These are phyloP conservation scores for Phytophthora podocarpi DNA, from an alignment of 352 stramenopile species.

Conservation along the genomic window DNA sequence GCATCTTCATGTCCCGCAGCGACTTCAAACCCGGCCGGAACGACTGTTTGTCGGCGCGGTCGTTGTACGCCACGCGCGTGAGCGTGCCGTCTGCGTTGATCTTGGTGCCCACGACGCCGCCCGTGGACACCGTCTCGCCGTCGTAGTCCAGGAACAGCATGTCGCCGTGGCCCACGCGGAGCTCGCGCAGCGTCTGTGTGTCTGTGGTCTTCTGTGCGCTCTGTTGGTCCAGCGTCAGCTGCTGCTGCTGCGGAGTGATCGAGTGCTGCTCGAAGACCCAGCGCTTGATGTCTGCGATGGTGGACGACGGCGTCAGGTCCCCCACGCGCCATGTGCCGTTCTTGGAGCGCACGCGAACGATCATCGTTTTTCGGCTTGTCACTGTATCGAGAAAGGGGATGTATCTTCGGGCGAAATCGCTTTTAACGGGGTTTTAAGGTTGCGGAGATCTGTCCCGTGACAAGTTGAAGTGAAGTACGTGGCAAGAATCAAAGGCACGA, in stretches of 20 bases:
- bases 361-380: conserved; percentile 40
- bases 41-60: conserved; percentile 75
- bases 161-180: conserved; percentile 76
- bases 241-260: conserved; percentile 54
- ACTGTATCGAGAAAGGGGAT: conserved; percentile 10
- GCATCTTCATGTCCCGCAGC: conserved; percentile 98
- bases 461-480: conserved; percentile 18
- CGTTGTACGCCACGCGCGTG: conserved; percentile 78
- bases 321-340: conserved; percentile 88
- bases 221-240: conserved; percentile 64
- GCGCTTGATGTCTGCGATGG: conserved; percentile 73
- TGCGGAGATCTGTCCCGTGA: neutral
- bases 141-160: conserved; percentile 85
- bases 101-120: conserved; percentile 60
- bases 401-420: conserved; percentile 16
- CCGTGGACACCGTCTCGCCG: conserved; percentile 62
- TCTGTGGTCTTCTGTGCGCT: conserved; percentile 40
- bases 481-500: conserved; percentile 24
- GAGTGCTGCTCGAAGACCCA: conserved; percentile 80
- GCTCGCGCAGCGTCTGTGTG: conserved; percentile 58
- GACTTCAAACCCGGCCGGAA: conserved; percentile 96
- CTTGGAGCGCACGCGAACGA: conserved; percentile 87
- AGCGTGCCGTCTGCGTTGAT: conserved; percentile 84
- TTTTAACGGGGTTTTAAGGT: too few relatives aligned
- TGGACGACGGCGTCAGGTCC: conserved; percentile 64